These are phyloP conservation scores for Thelonectria blattea DNA, from an alignment of 2,329 filamentous ascomycete species.

Conservation along the genomic window DNA sequence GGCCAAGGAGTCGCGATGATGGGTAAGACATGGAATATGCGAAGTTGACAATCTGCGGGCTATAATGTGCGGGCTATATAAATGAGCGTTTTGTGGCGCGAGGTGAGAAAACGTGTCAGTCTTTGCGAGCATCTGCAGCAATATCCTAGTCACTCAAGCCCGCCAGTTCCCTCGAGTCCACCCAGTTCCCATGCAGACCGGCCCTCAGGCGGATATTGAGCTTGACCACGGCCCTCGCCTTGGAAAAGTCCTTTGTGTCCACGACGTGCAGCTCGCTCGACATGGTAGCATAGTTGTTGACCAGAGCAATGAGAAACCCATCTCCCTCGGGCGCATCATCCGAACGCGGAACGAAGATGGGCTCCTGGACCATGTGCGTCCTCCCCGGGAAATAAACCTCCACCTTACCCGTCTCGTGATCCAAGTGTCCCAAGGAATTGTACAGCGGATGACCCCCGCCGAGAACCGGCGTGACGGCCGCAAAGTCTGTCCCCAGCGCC, in stretches of 20 bases:
- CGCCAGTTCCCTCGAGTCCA: constrained; percentile 1
- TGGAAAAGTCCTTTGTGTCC: constrained; percentile 1
- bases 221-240: constrained; percentile 11
- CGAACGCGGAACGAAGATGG: constrained; percentile 13
- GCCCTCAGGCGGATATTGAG: constrained; percentile 10
- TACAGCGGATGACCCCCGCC: constrained; percentile 7
- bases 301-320: constrained; percentile 3
- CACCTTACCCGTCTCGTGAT: constrained; percentile 3
- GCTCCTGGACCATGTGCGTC: constrained; percentile 14
- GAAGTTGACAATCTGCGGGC: neutral
- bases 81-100: too few relatives aligned
- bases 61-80: too few relatives aligned
- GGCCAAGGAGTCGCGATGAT: constrained; percentile 27
- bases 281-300: constrained; percentile 13
- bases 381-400: constrained; percentile 7
- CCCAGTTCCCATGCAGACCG: constrained; percentile 17
- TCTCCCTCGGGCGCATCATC: constrained; percentile 9
- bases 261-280: constrained; percentile 7
- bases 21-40: neutral
- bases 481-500: constrained; percentile 1
- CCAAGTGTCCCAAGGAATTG: constrained; percentile 9
- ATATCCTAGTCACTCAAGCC: neutral
- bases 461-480: neutral
- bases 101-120: too few relatives aligned
- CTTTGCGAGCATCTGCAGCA: neutral